Evolutionary conservation across 352 stramenopile genomes (phyloP), one percentile per base, ranked within the genome.

Genomic region (Globisporangium abappressorium): DNA sequence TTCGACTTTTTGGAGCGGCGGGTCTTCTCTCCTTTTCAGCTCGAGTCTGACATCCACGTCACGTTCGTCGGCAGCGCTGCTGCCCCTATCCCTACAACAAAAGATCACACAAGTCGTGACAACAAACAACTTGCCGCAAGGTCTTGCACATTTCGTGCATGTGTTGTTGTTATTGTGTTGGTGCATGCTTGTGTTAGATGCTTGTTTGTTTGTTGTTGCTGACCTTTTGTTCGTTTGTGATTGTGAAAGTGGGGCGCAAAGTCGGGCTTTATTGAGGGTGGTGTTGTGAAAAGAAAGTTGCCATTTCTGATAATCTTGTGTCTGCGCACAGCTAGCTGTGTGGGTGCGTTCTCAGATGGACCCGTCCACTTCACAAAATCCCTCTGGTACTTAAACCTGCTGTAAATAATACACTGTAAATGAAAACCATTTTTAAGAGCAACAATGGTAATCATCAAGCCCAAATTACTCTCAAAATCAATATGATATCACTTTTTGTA

Each of bases 41-140:
- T 51, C 36, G 57, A 64, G 30, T 22, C 54, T 49, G 11, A 55
- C 33, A 64, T 49, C 58, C 58, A 64, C 58, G 58, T 64, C 58
- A 64, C 18, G 36, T 33, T 53, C 58, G 58, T 64, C 36, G 38
- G 58, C 22, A 47, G 4, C 12, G 38, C 12, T 5, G 24, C 41
- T 36, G 4, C n/a, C 57, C 34, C 34, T 47, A 63, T 49, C 57
- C 57, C 57, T 47, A 63, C 57, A 41, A 49, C 20, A 62, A 64
- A 58, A 58, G 53, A 58, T 58, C 53, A 57, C 53, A 46, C 12
- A 57, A 57, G 26, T 28, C 24, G 53, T 56, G 58, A 49, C 58
- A 64, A 49, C 24, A 49, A 7, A 26, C 24, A 26, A 26, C 24
- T 26, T 26, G 24, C 24, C 24, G 14, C 5, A 46, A 46, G 38